Evolutionary conservation across 2,329 filamentous ascomycete species (phyloP).

Genomic region (Beauveria pseudobassiana): DNA sequence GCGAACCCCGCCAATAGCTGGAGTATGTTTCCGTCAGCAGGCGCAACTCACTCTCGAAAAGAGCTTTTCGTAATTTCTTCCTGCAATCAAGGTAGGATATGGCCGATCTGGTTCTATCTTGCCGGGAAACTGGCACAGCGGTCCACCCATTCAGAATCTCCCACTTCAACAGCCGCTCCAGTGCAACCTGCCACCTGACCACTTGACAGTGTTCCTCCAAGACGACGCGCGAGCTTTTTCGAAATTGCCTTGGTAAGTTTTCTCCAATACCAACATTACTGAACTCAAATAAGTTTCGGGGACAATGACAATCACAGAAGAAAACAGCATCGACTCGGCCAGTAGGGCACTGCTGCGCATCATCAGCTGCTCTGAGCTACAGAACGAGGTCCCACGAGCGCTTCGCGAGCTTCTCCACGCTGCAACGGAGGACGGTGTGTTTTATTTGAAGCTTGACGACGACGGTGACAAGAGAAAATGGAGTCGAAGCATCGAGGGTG

Average conservation of each 20-base stretch:
- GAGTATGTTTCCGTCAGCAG: background rate
- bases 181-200: conserved; percentile 11
- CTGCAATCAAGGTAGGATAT: conserved; percentile 21
- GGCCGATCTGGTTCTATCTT: conserved; percentile 24
- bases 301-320: background rate
- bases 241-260: background rate
- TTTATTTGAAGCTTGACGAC: background rate
- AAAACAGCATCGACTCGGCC: background rate
- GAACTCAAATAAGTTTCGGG: too few relatives aligned
- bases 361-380: background rate
- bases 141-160: conserved; percentile 32
- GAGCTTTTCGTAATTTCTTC: background rate
- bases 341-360: background rate
- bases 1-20: background rate
- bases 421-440: background rate
- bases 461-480: background rate
- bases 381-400: background rate
- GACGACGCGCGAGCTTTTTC: background rate
- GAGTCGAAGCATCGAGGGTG: background rate
- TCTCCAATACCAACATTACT: background rate
- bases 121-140: conserved; percentile 32
- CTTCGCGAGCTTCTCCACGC: background rate
- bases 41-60: background rate
- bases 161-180: conserved; percentile 29
- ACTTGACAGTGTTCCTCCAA: background rate